Percentiles rank a stretch among this genome's conserved stretches.
Evolutionary conservation across 2,329 filamentous ascomycete genomes (phyloP).

Genomic region (Botrytis galanthina): DNA sequence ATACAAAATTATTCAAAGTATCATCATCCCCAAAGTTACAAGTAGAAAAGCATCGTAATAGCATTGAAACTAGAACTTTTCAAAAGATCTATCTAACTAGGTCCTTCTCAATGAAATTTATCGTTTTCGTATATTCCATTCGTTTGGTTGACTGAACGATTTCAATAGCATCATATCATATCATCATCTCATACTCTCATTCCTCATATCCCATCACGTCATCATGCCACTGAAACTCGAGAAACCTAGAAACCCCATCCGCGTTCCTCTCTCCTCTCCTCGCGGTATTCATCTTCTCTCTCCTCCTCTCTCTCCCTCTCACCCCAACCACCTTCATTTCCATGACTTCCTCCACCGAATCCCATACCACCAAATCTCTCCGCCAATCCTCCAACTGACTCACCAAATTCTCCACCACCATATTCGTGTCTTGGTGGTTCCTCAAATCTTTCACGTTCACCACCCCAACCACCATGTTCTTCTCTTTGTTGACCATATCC

Average conservation of each 20-base stretch:
- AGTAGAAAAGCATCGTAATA: not conserved
- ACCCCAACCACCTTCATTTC: not conserved
- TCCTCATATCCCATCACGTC: not conserved
- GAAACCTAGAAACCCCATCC: conserved; percentile 12
- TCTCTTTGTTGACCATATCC: conserved; percentile 14
- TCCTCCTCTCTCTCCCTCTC: not conserved
- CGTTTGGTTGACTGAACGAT: not conserved
- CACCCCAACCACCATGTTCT: conserved; percentile 25
- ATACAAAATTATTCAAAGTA: not conserved
- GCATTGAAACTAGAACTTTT: not conserved
- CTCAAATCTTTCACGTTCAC: conserved; percentile 19
- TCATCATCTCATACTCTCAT: conserved; percentile 8
- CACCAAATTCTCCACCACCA: conserved; percentile 16
- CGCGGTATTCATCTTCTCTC: conserved; percentile 35
- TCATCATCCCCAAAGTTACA: not conserved
- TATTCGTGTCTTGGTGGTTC: conserved; percentile 23
- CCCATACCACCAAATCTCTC: conserved; percentile 17
- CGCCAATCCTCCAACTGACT: conserved; percentile 18
- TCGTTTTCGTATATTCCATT: not conserved
- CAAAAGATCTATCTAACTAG: not conserved
- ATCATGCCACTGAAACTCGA: not conserved
- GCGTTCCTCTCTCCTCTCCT: conserved; percentile 44
- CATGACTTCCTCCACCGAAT: not conserved
- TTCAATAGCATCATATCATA: not conserved
- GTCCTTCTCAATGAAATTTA: not conserved